Conservation (phyloP, 495 filamentous ascomycete genomes). For the Chaetomium fimeti region DNA sequence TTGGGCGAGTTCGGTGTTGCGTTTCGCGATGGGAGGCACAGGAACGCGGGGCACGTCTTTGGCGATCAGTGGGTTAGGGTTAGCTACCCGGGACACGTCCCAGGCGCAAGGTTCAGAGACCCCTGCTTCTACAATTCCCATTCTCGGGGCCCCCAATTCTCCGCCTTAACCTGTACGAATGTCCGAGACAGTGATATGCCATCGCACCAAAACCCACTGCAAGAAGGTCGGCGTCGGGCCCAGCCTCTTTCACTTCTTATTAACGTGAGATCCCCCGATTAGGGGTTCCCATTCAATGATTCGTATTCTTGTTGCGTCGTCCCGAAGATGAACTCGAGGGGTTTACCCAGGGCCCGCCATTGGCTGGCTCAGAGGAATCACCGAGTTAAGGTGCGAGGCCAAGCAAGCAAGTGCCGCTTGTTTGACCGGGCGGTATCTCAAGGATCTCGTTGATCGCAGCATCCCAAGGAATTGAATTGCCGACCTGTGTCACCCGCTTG, state of each 20-base stretch:
- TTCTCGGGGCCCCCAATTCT: neutral
- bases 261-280: neutral
- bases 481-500: conserved; percentile 11
- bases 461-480: conserved; percentile 20
- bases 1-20: neutral
- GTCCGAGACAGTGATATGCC: conserved; percentile 3
- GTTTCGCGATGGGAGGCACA: no score
- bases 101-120: neutral
- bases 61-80: neutral
- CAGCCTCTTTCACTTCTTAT: neutral
- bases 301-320: neutral
- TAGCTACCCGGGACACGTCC: neutral
- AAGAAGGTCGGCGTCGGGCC: neutral
- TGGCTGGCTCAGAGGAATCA: no score
- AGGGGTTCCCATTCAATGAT: no score
- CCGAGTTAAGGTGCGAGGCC: neutral
- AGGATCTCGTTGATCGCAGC: neutral
- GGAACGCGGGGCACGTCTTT: no score
- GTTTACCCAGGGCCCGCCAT: conserved; percentile 24
- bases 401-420: conserved; percentile 18
- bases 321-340: neutral
- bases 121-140: neutral
- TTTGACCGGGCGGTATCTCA: neutral
- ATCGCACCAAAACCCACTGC: neutral
- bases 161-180: neutral